A percentile compares a stretch with the other conserved stretches of the same genome.
Evolutionary conservation across 208 protist species (phyloP).

Genomic region (Angomonas deanei): DNA sequence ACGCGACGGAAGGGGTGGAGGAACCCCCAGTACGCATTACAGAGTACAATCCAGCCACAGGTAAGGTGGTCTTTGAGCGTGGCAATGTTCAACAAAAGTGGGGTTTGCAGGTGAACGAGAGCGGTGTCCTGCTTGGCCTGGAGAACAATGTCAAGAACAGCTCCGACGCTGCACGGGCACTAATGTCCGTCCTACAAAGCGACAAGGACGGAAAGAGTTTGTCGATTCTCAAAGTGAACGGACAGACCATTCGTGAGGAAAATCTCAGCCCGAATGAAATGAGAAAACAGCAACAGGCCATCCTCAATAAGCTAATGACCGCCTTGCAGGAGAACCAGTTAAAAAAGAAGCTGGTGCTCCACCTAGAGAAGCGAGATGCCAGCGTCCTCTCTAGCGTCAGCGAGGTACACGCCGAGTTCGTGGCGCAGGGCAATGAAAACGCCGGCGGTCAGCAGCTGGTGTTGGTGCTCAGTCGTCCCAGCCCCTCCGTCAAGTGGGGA

Average conservation of each 20-base stretch:
- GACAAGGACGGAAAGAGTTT: constrained; percentile 5
- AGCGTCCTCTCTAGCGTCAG: constrained; percentile 23
- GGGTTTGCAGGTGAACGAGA: constrained; percentile 45
- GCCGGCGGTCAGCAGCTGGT: constrained; percentile 40
- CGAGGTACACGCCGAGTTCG: constrained; percentile 48
- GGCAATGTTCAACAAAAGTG: constrained; percentile 21
- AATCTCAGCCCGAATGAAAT: constrained; percentile 10
- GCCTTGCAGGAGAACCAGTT: constrained; percentile 5
- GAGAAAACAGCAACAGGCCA: neutral
- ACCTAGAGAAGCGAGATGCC: constrained; percentile 23
- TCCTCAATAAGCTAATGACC: constrained; percentile 12
- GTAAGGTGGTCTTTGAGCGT: constrained; percentile 41
- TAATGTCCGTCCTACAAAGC: constrained; percentile 46
- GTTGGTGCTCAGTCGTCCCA: constrained; percentile 47
- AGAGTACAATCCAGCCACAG: constrained; percentile 21
- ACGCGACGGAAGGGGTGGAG: neutral
- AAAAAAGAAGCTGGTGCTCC: constrained; percentile 7
- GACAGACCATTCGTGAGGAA: constrained; percentile 15
- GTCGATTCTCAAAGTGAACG: constrained; percentile 41
- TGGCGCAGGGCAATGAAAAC: constrained; percentile 42
- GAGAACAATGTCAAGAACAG: constrained; percentile 42
- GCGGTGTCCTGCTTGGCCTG: constrained; percentile 33
- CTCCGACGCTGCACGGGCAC: constrained; percentile 24
- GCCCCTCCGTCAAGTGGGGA: constrained; percentile 38
- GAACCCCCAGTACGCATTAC: neutral